phyloP scores from a whole-genome alignment of 495 filamentous ascomycete species.

The Hypoxylon rickii region DNA sequence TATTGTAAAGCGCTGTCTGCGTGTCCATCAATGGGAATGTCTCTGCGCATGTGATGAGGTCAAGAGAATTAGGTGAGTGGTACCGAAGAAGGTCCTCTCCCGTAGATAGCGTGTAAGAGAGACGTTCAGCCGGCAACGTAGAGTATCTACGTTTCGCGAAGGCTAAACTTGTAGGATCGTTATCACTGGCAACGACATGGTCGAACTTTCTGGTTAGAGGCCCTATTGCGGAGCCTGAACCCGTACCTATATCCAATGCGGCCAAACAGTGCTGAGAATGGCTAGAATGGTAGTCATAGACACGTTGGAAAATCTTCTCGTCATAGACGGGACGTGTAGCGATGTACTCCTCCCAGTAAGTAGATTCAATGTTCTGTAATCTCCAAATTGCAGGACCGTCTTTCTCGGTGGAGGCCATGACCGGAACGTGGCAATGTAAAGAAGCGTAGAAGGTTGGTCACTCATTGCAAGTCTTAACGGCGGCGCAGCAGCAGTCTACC shows the following conservation, averaged over 20 bases:
- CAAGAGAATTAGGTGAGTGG: constrained; percentile 18
- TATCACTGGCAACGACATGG: constrained; percentile 36
- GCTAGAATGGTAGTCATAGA: constrained; percentile 34
- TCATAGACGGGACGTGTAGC: constrained; percentile 10
- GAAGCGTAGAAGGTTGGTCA: too few species aligned
- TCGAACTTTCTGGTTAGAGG: constrained; percentile 25
- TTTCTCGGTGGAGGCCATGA: not conserved
- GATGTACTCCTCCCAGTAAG: constrained; percentile 15
- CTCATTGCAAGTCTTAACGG: too few species aligned
- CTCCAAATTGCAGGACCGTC: constrained; percentile 3
- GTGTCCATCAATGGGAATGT: constrained; percentile 37
- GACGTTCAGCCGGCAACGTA: not conserved
- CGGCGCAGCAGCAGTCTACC: too few species aligned
- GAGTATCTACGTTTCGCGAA: constrained; percentile 21
- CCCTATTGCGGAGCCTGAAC: constrained; percentile 33
- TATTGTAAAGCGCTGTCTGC: constrained; percentile 20
- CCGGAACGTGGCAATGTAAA: too few species aligned
- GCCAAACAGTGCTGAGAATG: constrained; percentile 18
- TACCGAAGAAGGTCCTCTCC: constrained; percentile 29
- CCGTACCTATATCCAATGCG: constrained; percentile 40
- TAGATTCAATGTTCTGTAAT: constrained; percentile 4
- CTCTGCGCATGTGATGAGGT: constrained; percentile 37
- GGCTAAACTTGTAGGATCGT: constrained; percentile 19
- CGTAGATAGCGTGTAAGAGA: constrained; percentile 15
- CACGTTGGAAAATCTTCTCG: constrained; percentile 26